Base-by-base conservation (phyloP, 2,329 filamentous ascomycete genomes). In the Beauveria rudraprayagi region DNA sequence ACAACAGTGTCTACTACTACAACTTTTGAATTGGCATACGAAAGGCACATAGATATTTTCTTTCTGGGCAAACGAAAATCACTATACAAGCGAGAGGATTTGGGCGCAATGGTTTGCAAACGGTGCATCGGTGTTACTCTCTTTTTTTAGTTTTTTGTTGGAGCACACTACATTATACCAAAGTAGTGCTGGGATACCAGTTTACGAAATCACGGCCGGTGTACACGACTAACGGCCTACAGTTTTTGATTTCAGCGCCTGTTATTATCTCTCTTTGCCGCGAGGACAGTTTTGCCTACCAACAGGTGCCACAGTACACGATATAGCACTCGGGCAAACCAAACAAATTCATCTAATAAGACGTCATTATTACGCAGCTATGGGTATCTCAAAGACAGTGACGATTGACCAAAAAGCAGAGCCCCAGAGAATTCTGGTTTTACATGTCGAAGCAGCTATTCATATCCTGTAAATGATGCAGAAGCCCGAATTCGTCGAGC, bases 111-210 rank as follows among this genome's bases (percentile, higher is more conserved):
- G 37, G 14, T 59, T 52, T 44, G 40, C 24, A 16, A 52, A 30
- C 6, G 47, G 40, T 37, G 57, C 26, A 60, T 43, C n/a, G 46
- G 30, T 60, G 56, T 50, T 46, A 28, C 14, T 28, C 11, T 37
- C 11, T 16, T 56, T 24, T 24, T 51, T 9, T 28, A 19, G 54
- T 57, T 62, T 62, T 41, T 54, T 37, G 24, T 52, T 63, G 26
- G 17, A 62, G n/a, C 51, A 62, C 54, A 60, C 63, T 62, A 64
- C 63, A 66, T 63, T 65, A 70, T 67, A 67, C 64, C 64, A 64
- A 65, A 40, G 48, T 60, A 60, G 57, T 54, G 48, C 26, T 19
- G 26, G 40, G 24, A 43, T 34, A n/a, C 24, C 28, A 19, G n/a
- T 24, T 44, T 46, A 53, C 41, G 50, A 53, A 8, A 19, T 46